These are phyloP conservation scores for Ophiosphaerella herpotricha DNA, from an alignment of 2,329 filamentous ascomycete genomes.

Conservation along the genomic window DNA sequence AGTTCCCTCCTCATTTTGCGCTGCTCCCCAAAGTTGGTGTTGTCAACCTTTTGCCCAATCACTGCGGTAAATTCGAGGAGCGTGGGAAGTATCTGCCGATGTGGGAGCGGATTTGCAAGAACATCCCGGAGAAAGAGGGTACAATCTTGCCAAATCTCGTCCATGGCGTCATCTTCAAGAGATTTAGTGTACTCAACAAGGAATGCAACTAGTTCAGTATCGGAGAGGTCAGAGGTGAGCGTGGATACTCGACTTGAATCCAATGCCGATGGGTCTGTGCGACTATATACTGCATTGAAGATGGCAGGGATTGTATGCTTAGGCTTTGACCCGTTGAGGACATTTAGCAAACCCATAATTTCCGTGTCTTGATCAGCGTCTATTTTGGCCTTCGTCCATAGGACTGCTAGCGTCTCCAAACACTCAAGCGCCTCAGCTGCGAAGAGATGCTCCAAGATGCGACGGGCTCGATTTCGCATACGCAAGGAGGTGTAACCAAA, in stretches of 20 bases:
- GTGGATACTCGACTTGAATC: slow-evolving; percentile 83
- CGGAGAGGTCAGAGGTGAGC: slow-evolving; percentile 80
- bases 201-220: slow-evolving; percentile 85
- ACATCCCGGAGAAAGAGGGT: slow-evolving; percentile 88
- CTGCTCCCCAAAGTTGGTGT: slow-evolving; percentile 96
- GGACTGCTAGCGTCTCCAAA: slow-evolving; percentile 83
- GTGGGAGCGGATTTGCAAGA: slow-evolving; percentile 89
- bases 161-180: slow-evolving; percentile 94
- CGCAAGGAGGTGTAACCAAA: slow-evolving; percentile 89
- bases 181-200: slow-evolving; percentile 87
- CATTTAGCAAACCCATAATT: slow-evolving; percentile 85
- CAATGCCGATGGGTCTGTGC: slow-evolving; percentile 81
- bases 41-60: slow-evolving; percentile 92
- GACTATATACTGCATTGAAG: slow-evolving; percentile 94
- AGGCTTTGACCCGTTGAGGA: slow-evolving; percentile 86
- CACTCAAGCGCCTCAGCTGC: slow-evolving; percentile 91
- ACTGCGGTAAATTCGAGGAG: slow-evolving; percentile 88
- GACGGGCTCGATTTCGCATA: slow-evolving; percentile 85
- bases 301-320: slow-evolving; percentile 91
- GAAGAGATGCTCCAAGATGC: slow-evolving; percentile 90
- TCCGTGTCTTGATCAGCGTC: slow-evolving; percentile 61
- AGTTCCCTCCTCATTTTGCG: slow-evolving; percentile 88
- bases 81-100: slow-evolving; percentile 84
- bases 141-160: slow-evolving; percentile 97
- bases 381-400: slow-evolving; percentile 69